These are phyloP conservation scores for Chamaecyparis obtusa DNA, from an alignment of 75 land plant species.

Conservation along the genomic window DNA sequence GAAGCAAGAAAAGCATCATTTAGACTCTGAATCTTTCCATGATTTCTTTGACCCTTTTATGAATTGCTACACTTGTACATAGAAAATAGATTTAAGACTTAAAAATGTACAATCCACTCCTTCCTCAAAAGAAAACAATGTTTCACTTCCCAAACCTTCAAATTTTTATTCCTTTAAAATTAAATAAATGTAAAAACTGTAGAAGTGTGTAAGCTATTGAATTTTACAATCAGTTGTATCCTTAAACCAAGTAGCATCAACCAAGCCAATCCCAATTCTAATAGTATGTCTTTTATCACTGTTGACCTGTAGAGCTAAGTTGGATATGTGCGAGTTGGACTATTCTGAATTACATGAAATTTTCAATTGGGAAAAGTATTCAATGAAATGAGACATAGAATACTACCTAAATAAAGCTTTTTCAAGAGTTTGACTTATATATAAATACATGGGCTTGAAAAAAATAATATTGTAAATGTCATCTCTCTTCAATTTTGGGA, in stretches of 20 bases:
- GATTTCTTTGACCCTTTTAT: not conserved
- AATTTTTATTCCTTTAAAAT: no score
- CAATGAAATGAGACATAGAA: not conserved
- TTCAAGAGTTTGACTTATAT: not conserved
- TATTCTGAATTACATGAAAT: not conserved
- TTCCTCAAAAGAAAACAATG: not conserved
- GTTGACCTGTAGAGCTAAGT: not conserved
- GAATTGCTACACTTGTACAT: not conserved
- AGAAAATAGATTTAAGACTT: not conserved
- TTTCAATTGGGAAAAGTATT: not conserved
- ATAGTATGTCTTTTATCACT: constrained; percentile 9
- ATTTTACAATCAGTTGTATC: not conserved
- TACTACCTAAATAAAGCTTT: not conserved
- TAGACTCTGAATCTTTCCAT: not conserved
- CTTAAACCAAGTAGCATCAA: not conserved
- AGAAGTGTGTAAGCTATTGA: not conserved
- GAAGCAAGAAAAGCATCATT: constrained; percentile 4
- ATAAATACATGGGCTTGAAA: not conserved
- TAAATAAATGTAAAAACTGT: not conserved
- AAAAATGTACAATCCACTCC: not conserved
- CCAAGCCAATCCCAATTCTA: constrained; percentile 1
- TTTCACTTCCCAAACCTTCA: not conserved
- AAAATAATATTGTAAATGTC: not conserved
- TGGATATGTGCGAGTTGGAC: not conserved
- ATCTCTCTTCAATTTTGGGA: not conserved